A percentile compares a stretch with the other conserved stretches of the same genome.
These are phyloP conservation scores for Carex scoparia DNA, from an alignment of 176 grass and related monocot genomes.

Conservation along the genomic window DNA sequence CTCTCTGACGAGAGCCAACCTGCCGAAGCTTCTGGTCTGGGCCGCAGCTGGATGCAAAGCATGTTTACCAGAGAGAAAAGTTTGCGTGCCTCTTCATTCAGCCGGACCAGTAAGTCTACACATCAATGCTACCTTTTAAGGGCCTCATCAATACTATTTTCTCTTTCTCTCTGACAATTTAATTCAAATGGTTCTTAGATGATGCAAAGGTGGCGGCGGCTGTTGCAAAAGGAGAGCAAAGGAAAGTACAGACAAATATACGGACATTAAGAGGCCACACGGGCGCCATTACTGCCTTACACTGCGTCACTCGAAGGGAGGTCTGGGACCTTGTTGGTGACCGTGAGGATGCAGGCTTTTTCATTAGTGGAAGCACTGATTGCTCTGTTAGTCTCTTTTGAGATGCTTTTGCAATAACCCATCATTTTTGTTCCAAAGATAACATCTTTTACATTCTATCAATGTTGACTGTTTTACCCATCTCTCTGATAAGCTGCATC, in stretches of 20 bases:
- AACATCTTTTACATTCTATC: background rate
- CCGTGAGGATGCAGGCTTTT: conserved; percentile 99
- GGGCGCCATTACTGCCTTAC: conserved; percentile 89
- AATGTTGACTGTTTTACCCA: background rate
- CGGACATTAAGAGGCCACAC: conserved; percentile 96
- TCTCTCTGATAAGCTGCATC: background rate
- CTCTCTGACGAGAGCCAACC: conserved; percentile 83
- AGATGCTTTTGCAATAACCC: background rate
- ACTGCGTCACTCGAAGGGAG: conserved; percentile 88
- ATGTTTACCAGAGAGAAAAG: conserved; percentile 99
- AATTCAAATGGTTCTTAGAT: conserved; percentile 35
- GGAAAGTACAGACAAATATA: conserved; percentile 91
- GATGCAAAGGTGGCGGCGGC: conserved; percentile 51
- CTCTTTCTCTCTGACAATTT: conserved; percentile 27
- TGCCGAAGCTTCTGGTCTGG: conserved; percentile 84
- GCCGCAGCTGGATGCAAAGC: conserved; percentile 95
- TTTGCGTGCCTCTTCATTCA: conserved; percentile 78
- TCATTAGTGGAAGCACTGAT: conserved; percentile 99
- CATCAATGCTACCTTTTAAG: background rate
- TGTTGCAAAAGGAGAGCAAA: conserved; percentile 56
- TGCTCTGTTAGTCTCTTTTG: conserved; percentile 60
- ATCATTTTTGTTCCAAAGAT: background rate
- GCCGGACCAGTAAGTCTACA: conserved; percentile 57
- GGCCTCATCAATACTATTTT: background rate
- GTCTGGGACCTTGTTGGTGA: conserved; percentile 99